Base-by-base conservation (phyloP, 2,329 filamentous ascomycete genomes). In the Cordyceps cicadae region DNA sequence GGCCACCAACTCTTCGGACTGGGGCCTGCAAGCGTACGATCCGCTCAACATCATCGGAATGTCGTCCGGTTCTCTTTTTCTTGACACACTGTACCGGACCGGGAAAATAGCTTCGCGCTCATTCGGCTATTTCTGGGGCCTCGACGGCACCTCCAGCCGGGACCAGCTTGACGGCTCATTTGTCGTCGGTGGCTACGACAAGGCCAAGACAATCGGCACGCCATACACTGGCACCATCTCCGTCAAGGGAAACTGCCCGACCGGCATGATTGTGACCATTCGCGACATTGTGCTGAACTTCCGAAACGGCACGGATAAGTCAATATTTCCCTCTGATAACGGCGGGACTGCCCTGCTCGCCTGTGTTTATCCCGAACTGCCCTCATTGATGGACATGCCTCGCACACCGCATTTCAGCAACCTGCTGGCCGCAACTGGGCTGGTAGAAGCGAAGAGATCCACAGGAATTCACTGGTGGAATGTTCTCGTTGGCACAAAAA, bases 21-120 rank as follows among this genome's bases (percentile, higher is more conserved):
- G 62, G 64, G 54, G 54, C 1, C 39, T 59, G 3, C 45, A 63
- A 19, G 62, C 56, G 2, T 45, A 56, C n/a, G 17, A 54, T 1
- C 58, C 63, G 0, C 55, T 63, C 51, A 56, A 66, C 51, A 61
- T 65, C 14, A 48, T 66, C 11, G 65, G 65, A 15, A 50, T 66
- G 39, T 60, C 45, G 11, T n/a, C 54, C 1, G 62, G 52, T 19
- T 66, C 64, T 2, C 64, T 62, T 0, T 21, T 64, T 17, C 12
- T 65, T 14, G 41, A 45, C 2, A 34, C 64, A 1, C 21, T 60
- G 1, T 19, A n/a, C 3, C 46, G 51, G 1, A 49, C 48, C 2
- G 54, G 59, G 0, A 58, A 46, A 5, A 64, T 65, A 5, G 54
- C 58, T 1, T 64, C 63, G 2, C 17, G 37, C 3, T 52, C 60